Evolutionary conservation across 495 filamentous ascomycete genomes (phyloP), one percentile per base, ranked within the genome.

Genomic region (Penicillium canariense): DNA sequence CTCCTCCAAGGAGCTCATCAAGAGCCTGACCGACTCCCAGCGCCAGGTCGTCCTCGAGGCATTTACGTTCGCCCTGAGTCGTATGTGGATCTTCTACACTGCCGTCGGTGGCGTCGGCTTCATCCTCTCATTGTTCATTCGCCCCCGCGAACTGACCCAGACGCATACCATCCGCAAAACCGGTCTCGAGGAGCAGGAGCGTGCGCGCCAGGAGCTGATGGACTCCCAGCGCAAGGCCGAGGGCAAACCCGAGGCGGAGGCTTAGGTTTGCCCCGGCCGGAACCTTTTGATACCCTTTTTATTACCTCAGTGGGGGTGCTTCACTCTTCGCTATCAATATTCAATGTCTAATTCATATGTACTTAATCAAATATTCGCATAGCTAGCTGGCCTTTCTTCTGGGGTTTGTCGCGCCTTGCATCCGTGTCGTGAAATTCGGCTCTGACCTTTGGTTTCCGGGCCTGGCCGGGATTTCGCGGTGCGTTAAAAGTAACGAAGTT

Each of bases 11-110:
- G 73, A 74, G 4, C 63, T 87, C 1, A 79, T 89, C 15, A 61
- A 67, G 11, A 49, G 67, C 0, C 73, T 90, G 0, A 76, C 76
- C 0, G 63, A 76, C 0, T 62, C 62, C 5, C 72, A 83, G 44
- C 72, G 76, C 28, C 54, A 57, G 0, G 71, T 83, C 23, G 82
- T 84, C 0, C 71, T 79, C 4, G 54, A 57, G 0, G 82, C 82
- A 0, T 88, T 83, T 50, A 81, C 75, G 39, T 74, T 79, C 32
- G 75, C 78, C 23, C 59, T 90, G 50, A 76, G 70, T 44, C 81
- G 77, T 31, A 87, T 90, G 82, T 91, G 83, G 78, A 87, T 89
- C 52, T 74, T 74, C 58, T 89, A 85, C 45, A 77, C 80, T 0
- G 77, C 67, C 4, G 69, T 87, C 10, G 71, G 79, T 5, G 82